Evolutionary conservation across 148 eudicot species (phyloP).

Genomic region (Vaccinium vitisidaea): DNA sequence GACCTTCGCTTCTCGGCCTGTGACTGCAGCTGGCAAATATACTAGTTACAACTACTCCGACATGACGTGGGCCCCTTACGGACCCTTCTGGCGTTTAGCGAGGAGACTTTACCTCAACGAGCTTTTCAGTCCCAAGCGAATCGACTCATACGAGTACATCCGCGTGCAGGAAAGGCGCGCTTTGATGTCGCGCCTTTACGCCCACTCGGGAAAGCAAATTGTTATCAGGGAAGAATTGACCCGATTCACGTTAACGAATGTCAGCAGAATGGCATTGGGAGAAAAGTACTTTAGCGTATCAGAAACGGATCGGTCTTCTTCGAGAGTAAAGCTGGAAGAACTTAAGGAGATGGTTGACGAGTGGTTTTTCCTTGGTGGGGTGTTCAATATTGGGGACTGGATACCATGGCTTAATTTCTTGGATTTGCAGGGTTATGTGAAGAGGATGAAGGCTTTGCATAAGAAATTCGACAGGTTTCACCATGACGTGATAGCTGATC

Average conservation of each 20-base stretch:
- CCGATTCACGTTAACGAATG: neutral
- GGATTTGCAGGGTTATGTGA: conserved; percentile 12
- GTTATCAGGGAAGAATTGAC: neutral
- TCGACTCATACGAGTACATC: neutral
- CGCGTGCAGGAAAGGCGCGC: neutral
- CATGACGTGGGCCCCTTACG: neutral
- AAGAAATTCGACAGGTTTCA: neutral
- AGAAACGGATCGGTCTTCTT: neutral
- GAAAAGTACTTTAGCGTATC: conserved; percentile 8
- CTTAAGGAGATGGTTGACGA: neutral
- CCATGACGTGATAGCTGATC: neutral
- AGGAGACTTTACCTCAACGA: neutral
- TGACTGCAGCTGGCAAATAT: neutral
- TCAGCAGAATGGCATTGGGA: neutral
- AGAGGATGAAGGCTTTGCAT: neutral
- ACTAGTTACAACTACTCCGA: neutral
- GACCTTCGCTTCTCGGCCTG: conserved; percentile 1
- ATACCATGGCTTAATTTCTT: neutral
- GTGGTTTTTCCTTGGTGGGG: neutral
- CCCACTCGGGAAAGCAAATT: neutral
- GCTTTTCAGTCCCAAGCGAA: neutral
- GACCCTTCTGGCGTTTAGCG: neutral
- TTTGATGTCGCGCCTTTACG: neutral
- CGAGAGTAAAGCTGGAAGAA: neutral
- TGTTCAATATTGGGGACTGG: conserved; percentile 10